Conservation (phyloP, 441 rosid species). For the Melastoma candidum region DNA sequence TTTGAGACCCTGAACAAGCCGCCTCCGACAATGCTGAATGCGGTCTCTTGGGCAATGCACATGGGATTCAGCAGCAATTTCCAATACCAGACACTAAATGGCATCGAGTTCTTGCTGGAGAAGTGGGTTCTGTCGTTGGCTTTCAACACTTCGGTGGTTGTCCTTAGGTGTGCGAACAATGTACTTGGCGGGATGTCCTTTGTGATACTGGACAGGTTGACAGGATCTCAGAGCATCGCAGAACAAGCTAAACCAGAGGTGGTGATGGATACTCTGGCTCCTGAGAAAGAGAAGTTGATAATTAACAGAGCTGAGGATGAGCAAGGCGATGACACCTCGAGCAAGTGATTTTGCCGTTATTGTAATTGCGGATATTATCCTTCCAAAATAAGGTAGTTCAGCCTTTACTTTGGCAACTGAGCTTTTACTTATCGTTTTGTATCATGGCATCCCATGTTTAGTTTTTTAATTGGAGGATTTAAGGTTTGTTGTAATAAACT, state of each 20-base stretch:
- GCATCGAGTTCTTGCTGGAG: constrained; percentile 41
- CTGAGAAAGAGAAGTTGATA: constrained; percentile 32
- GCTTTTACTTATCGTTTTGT: too few species aligned
- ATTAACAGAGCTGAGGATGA: constrained; percentile 2
- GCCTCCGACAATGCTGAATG: constrained; percentile 78
- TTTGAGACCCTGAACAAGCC: constrained; percentile 88
- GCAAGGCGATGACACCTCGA: neutral
- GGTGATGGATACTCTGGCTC: constrained; percentile 13
- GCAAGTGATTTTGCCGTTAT: neutral
- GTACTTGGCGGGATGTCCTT: constrained; percentile 86
- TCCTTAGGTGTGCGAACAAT: constrained; percentile 67
- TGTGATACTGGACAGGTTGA: constrained; percentile 75
- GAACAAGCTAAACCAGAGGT: constrained; percentile 24
- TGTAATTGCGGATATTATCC: too few species aligned
- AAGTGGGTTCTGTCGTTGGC: constrained; percentile 36
- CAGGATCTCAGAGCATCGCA: constrained; percentile 15
- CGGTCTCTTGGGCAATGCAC: constrained; percentile 83
- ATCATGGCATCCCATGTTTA: too few species aligned
- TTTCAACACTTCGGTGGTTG: constrained; percentile 71
- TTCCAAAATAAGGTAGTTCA: too few species aligned
- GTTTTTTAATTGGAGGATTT: too few species aligned
- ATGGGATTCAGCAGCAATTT: constrained; percentile 92
- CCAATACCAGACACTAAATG: constrained; percentile 82
- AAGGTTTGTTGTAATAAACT: too few species aligned
- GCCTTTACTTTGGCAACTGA: too few species aligned